These are phyloP conservation scores for Bocquillonia castaneifolia DNA, from an alignment of 441 rosid species.

Conservation along the genomic window DNA sequence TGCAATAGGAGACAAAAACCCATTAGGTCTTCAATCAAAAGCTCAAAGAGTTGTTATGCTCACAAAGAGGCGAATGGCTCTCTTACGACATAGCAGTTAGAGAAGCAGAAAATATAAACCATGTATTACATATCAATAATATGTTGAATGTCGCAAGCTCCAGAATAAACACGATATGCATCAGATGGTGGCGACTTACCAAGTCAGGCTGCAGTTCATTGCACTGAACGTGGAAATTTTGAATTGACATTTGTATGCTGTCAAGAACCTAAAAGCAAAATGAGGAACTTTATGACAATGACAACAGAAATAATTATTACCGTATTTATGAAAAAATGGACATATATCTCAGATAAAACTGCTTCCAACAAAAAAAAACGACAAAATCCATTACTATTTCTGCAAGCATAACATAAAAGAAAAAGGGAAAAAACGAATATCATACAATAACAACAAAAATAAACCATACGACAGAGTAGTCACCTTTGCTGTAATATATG, in stretches of 20 bases:
- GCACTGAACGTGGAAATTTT: slow-evolving; percentile 69
- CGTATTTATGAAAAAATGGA: not conserved
- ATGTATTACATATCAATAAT: slow-evolving; percentile 6
- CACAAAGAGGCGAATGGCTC: not conserved
- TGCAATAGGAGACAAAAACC: not conserved
- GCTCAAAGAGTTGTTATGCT: not conserved
- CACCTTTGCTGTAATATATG: slow-evolving; percentile 84
- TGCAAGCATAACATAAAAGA: not conserved
- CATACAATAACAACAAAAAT: slow-evolving; percentile 8
- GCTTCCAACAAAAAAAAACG: not conserved
- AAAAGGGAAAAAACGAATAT: not conserved
- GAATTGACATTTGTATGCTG: slow-evolving; percentile 76
- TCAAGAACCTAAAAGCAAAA: slow-evolving; percentile 61
- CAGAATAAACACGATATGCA: slow-evolving; percentile 9
- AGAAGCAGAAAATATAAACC: not conserved
- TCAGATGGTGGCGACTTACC: slow-evolving; percentile 41
- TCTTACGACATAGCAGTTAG: not conserved
- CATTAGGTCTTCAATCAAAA: not conserved
- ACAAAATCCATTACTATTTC: slow-evolving; percentile 7
- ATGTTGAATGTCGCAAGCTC: not conserved
- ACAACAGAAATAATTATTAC: not conserved
- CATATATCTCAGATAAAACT: not conserved
- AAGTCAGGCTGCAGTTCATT: slow-evolving; percentile 42
- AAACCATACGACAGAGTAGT: slow-evolving; percentile 9
- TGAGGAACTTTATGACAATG: slow-evolving; percentile 12